phyloP scores from a whole-genome alignment of 805 yeast species.

The Isabelozyma heimii region DNA sequence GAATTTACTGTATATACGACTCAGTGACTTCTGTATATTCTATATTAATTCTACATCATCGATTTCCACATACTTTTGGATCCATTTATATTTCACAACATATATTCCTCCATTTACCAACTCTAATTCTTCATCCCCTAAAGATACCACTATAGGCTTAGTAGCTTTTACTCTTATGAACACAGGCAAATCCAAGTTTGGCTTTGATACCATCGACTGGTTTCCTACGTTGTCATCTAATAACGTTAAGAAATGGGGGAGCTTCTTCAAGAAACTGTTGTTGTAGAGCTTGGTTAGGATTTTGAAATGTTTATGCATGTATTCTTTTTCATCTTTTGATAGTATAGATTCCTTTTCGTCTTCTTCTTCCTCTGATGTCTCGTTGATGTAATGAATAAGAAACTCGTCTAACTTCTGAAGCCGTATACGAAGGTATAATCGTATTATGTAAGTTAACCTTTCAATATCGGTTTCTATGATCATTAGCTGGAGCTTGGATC shows the following conservation, averaged over 20 bases:
- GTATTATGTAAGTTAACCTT: conserved; percentile 74
- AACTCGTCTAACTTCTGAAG: conserved; percentile 70
- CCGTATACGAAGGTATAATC: conserved; percentile 79
- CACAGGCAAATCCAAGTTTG: conserved; percentile 75
- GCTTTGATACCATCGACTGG: conserved; percentile 73
- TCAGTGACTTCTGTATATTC: neutral
- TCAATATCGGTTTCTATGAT: conserved; percentile 91
- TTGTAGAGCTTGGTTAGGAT: conserved; percentile 65
- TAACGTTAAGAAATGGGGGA: conserved; percentile 69
- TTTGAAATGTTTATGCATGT: conserved; percentile 67
- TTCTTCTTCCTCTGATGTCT: conserved; percentile 16
- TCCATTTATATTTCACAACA: conserved; percentile 61
- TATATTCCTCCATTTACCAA: conserved; percentile 66
- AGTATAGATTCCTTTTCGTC: conserved; percentile 23
- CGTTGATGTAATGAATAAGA: conserved; percentile 56
- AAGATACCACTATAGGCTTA: conserved; percentile 21
- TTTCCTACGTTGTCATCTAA: conserved; percentile 67
- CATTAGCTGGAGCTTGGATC: conserved; percentile 74
- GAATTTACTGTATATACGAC: no score
- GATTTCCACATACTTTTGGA: conserved; percentile 28
- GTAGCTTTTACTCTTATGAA: conserved; percentile 53
- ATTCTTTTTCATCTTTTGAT: conserved; percentile 59
- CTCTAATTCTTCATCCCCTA: conserved; percentile 51
- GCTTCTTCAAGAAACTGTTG: conserved; percentile 57
- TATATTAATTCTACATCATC: conserved; percentile 39